phyloP scores from a whole-genome alignment of 352 stramenopile genomes.

The Phytophthora rubi region DNA sequence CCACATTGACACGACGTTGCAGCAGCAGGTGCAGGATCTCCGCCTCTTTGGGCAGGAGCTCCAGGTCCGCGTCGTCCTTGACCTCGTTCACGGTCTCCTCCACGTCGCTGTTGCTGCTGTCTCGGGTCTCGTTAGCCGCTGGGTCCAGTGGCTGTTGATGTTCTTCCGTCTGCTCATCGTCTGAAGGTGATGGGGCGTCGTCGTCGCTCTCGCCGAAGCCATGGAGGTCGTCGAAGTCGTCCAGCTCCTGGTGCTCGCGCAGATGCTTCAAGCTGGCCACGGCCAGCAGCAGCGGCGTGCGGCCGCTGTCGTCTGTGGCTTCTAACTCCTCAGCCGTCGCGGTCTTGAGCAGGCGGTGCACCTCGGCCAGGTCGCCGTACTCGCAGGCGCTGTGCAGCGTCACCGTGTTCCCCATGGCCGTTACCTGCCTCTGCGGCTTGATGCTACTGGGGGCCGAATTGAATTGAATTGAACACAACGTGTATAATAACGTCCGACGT shows the following conservation, averaged over 20 bases:
- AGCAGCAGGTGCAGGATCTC: conserved; percentile 84
- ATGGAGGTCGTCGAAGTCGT: conserved; percentile 50
- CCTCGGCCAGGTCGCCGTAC: conserved; percentile 65
- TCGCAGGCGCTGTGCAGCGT: conserved; percentile 86
- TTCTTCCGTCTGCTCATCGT: not conserved
- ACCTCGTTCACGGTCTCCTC: conserved; percentile 56
- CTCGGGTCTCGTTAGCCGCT: conserved; percentile 4
- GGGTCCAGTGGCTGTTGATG: not conserved
- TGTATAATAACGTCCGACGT: conserved; percentile 37
- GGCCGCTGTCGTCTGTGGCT: conserved; percentile 70
- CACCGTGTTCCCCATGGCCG: conserved; percentile 79
- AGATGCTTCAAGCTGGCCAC: conserved; percentile 61
- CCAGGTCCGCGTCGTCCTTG: conserved; percentile 54
- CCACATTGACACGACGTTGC: conserved; percentile 72
- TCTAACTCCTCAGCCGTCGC: conserved; percentile 74
- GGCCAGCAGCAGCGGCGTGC: conserved; percentile 80
- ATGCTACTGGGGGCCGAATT: conserved; percentile 14
- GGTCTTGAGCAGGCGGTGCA: conserved; percentile 67
- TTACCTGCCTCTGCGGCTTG: conserved; percentile 1
- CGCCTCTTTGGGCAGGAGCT: conserved; percentile 67
- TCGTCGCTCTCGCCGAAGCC: conserved; percentile 37
- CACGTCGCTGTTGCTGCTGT: conserved; percentile 26
- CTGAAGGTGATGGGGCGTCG: conserved; percentile 16
- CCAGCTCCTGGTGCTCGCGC: conserved; percentile 47
- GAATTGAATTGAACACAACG: not conserved